Conservation (phyloP, 2,329 filamentous ascomycete genomes). For the Sclerotinia glacialis region DNA sequence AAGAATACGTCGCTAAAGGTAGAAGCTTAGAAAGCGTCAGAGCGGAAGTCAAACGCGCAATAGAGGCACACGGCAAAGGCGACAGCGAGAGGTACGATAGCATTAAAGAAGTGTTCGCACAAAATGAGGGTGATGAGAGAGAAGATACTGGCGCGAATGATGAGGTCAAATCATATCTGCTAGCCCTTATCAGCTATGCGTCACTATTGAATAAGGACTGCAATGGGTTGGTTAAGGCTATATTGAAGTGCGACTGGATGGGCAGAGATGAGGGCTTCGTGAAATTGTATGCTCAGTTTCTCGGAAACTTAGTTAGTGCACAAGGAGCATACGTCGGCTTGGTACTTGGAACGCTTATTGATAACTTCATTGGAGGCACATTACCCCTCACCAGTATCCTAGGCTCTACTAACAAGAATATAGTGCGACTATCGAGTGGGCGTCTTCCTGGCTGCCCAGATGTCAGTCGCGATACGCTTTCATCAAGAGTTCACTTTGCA, state of each 20-base stretch:
- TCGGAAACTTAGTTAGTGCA: constrained; percentile 73
- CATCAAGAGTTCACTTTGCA: constrained; percentile 70
- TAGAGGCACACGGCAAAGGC: constrained; percentile 56
- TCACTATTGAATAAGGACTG: constrained; percentile 60
- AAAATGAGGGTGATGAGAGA: constrained; percentile 23
- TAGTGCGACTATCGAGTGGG: constrained; percentile 42
- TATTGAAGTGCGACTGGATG: constrained; percentile 63
- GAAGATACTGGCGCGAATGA: constrained; percentile 36
- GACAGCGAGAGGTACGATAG: constrained; percentile 60
- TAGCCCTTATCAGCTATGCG: constrained; percentile 60
- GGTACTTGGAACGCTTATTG: constrained; percentile 77
- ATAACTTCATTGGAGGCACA: constrained; percentile 64
- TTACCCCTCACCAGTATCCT: constrained; percentile 13
- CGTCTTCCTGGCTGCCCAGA: constrained; percentile 48
- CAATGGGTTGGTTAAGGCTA: constrained; percentile 55
- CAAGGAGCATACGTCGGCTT: constrained; percentile 74
- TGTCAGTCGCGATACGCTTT: constrained; percentile 61
- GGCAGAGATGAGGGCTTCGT: constrained; percentile 64
- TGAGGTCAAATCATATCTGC: constrained; percentile 55
- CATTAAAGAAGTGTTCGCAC: constrained; percentile 56
- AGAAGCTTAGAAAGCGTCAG: constrained; percentile 32
- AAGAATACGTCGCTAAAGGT: constrained; percentile 32
- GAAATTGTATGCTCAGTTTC: constrained; percentile 64
- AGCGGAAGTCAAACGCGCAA: constrained; percentile 40
- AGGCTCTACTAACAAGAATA: constrained; percentile 43